Conservation (phyloP, 345 rosid species). For the Heritiera fomes region DNA sequence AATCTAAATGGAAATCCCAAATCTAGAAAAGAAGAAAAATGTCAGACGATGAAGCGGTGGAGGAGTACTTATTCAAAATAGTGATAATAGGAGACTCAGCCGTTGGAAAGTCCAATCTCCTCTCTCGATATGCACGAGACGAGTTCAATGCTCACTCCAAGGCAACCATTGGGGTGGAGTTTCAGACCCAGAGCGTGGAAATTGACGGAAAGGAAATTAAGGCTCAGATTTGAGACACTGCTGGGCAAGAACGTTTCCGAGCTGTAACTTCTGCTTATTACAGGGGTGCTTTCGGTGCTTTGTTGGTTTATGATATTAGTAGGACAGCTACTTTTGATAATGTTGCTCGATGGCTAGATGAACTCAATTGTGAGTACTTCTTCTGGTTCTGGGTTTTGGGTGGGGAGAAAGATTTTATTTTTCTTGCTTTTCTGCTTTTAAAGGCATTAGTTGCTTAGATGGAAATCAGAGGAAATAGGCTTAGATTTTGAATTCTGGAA, state of each 20-base stretch:
- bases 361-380: constrained; percentile 61
- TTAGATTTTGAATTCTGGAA: not conserved
- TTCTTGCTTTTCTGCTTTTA: not conserved
- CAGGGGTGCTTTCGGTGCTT: constrained; percentile 91
- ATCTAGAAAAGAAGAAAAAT: not conserved
- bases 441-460: not conserved
- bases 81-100: constrained; percentile 93
- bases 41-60: constrained; percentile 56
- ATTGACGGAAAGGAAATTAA: constrained; percentile 84
- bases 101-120: constrained; percentile 86
- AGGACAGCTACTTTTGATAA: constrained; percentile 71
- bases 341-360: constrained; percentile 87
- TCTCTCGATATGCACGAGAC: constrained; percentile 84
- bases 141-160: constrained; percentile 91
- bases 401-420: not conserved
- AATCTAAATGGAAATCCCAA: not conserved
- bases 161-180: constrained; percentile 92
- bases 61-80: constrained; percentile 84
- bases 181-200: constrained; percentile 81
- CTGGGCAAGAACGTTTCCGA: constrained; percentile 92
- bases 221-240: constrained; percentile 99
- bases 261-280: constrained; percentile 95
- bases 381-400: not conserved
- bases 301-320: constrained; percentile 79
- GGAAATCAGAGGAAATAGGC: not conserved